Evolutionary conservation across 164 flowering plant genomes (phyloP), one percentile per base, ranked within the genome.

Genomic region (Taxillus chinensis): DNA sequence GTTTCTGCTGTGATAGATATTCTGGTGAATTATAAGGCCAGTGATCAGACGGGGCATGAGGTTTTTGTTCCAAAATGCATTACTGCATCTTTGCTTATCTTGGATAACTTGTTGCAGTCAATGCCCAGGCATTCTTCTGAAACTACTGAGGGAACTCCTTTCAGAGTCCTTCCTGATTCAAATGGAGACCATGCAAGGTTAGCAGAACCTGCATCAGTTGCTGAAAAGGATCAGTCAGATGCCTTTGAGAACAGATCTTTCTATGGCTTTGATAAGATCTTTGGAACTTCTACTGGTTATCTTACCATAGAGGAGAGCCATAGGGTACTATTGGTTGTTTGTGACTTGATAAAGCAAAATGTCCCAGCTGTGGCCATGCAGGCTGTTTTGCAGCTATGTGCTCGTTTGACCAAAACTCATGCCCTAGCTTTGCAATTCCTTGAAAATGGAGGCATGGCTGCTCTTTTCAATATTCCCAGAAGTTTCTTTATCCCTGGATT

Each of bases 381-480:
- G 70, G 98, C 97, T 72, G 82, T 80, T 74, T 74, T 92, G 54
- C 96, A 85, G 57, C 67, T 92, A 63, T 88, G 97, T 79, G 91
- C 98, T 55, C 93, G 84, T 7, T 74, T 92, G 71, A 90, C 98
- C 14, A 92, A 88, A 74, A 76, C 82, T 57, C 95, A 92, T 74
- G 64, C 77, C 48, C 65, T 92, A 49, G 92, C 98, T 45, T 57
- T 90, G 74, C 78, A 81, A 45, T 92, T 86, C 68, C 92, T 90
- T 72, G 96, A 90, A 69, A 75, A 64, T 72, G 98, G 97, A 52
- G 93, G 96, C 39, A 60, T 92, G 76, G 67, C 72, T 65, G 80
- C 88, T 51, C 83, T 92, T 59, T 84, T 92, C 65, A 71, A 77
- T 74, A 81, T 92, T 62, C 98, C 97, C 39, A 80, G 80, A 61